Percentiles rank a stretch among this genome's conserved stretches.
These are phyloP conservation scores for Tritrichomonas musculus DNA, from an alignment of 208 protist species.

Conservation along the genomic window DNA sequence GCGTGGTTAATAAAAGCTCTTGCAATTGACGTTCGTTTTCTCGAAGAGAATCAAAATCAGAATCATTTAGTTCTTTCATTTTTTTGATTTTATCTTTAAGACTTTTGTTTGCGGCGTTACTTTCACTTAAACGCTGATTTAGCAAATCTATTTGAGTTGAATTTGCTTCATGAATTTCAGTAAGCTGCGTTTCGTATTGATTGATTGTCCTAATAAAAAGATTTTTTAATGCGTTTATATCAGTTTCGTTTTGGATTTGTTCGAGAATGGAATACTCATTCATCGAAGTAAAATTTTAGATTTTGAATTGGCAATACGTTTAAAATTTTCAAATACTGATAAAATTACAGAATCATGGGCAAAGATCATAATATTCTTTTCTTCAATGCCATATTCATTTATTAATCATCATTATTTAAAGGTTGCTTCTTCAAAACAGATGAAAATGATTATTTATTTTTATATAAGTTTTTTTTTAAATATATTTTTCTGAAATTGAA, in stretches of 20 bases:
- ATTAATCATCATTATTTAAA: too few relatives aligned
- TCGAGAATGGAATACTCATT: not conserved
- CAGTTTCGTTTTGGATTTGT: not conserved
- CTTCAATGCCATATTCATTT: too few relatives aligned
- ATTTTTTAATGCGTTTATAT: constrained; percentile 1
- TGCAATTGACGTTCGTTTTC: constrained; percentile 4
- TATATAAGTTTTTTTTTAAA: too few relatives aligned
- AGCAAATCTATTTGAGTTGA: not conserved
- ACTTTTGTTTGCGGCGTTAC: not conserved
- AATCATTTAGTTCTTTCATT: constrained; percentile 1
- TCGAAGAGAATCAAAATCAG: not conserved
- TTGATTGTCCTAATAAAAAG: not conserved
- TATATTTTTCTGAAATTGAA: too few relatives aligned
- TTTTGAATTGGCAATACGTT: too few relatives aligned
- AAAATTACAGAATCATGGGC: too few relatives aligned
- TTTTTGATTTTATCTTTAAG: not conserved
- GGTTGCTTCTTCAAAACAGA: too few relatives aligned
- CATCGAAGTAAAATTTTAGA: not conserved
- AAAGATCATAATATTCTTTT: too few relatives aligned
- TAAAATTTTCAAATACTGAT: too few relatives aligned
- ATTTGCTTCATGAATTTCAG: not conserved
- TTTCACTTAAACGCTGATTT: not conserved
- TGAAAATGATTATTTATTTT: too few relatives aligned
- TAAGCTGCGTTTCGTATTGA: not conserved
- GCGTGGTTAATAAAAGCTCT: not conserved